A percentile compares a stretch with the other conserved stretches of the same genome.
Evolutionary conservation across 768 basidiomycete species (phyloP).

Genomic region (Chlorophyllum brunneum): DNA sequence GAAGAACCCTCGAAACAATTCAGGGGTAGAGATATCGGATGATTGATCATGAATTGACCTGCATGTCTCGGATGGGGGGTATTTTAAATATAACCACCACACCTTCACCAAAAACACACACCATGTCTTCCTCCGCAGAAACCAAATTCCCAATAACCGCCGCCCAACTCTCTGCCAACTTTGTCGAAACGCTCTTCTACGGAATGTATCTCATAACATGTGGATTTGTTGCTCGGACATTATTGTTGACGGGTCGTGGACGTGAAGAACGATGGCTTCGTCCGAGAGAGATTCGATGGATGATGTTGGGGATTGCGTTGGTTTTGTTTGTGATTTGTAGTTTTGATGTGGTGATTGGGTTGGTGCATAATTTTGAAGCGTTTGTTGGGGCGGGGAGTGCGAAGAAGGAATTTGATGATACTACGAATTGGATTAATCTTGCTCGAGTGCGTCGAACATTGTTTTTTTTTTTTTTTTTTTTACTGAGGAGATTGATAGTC

Average conservation of each 20-base stretch:
- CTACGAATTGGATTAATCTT: conserved; percentile 8
- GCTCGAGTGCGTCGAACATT: background rate
- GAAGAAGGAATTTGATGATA: background rate
- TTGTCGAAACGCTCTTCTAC: conserved; percentile 3
- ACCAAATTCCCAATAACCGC: conserved; percentile 4
- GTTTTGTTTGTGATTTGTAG: background rate
- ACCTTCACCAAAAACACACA: too few species aligned
- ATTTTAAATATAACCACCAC: too few species aligned
- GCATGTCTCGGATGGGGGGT: too few species aligned
- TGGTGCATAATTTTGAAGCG: conserved; percentile 9
- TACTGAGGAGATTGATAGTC: background rate
- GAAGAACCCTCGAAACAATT: too few species aligned
- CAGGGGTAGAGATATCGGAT: too few species aligned
- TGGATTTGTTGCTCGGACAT: background rate
- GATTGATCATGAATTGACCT: too few species aligned
- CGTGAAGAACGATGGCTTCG: conserved; percentile 4
- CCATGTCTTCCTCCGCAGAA: background rate
- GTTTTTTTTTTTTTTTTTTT: too few species aligned
- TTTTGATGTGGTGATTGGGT: conserved; percentile 7
- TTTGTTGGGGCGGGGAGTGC: background rate
- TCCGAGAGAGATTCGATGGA: conserved; percentile 1
- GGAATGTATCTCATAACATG: conserved; percentile 10
- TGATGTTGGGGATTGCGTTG: background rate
- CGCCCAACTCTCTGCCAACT: conserved; percentile 7
- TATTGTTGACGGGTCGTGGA: background rate